Base-by-base conservation (phyloP, 176 grass and related monocot genomes). In the Oryza brachyantha region DNA sequence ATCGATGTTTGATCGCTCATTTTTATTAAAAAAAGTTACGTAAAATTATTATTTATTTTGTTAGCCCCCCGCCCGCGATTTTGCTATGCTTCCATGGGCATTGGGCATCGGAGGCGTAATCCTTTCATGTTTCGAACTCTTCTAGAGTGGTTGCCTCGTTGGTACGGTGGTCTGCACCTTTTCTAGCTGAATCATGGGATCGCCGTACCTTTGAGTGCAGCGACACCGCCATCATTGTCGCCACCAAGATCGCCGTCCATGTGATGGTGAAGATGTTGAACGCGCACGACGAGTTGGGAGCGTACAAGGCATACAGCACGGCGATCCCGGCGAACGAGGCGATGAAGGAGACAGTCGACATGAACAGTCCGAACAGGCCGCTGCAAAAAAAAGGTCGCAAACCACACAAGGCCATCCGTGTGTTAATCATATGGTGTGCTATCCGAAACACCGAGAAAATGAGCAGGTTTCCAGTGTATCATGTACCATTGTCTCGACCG, bases 241-340 rank as follows among this genome's bases (percentile, higher is more conserved):
- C 83, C 24, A 98, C 83, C 59, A 98, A 84, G 66, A 90, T 83
- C 32, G 87, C 81, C 2, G 92, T 94, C 92, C 92, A 98, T 83
- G 86, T 79, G 73, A 98, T 94, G 57, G 83, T 84, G 79, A 98
- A 94, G 37, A 94, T 90, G 68, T 98, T 94, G 87, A 98, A 86
- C 16, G 76, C 64, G 41, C 92, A 98, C 22, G 80, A 79, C 17
- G 85, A 85, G 67, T 85, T 84, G 59, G 79, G 83, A 74, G 29
- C 80, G 27, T 98, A 98, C 13, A 83, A 28, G 77, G 90, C 64
- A 66, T 89, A 94, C 48, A 98, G 66, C 6, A 98, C 68, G 4
- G 69, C 69, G 28, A 98, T 81, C 74, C 92, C 92, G 45, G 78
- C 37, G 80, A 90, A 93, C 17, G 95, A 92, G 69, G 87, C 87